Evolutionary conservation across 768 basidiomycete species (phyloP).

Genomic region (Lactarius psammicola): DNA sequence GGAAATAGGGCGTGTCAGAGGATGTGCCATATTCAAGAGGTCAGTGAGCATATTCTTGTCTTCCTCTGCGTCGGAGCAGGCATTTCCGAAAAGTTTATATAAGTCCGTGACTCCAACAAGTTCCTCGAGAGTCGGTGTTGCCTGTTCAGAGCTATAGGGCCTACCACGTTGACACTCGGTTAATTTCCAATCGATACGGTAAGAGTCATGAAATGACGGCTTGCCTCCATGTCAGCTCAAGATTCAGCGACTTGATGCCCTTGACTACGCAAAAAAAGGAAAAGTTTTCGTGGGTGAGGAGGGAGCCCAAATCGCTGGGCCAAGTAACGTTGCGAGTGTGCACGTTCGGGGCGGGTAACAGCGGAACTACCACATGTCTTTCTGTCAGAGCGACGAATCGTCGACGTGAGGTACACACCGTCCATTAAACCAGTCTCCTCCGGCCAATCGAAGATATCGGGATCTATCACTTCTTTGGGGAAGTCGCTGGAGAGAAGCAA

Average conservation of each 20-base stretch:
- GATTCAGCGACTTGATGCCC: slow-evolving; percentile 23
- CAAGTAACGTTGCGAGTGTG: not conserved
- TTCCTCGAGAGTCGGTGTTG: slow-evolving; percentile 18
- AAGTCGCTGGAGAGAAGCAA: slow-evolving; percentile 1
- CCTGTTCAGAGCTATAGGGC: slow-evolving; percentile 19
- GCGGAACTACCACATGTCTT: slow-evolving; percentile 15
- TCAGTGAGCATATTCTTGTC: not conserved
- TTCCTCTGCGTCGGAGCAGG: not conserved
- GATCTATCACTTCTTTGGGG: slow-evolving; percentile 9
- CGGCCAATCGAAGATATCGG: slow-evolving; percentile 10
- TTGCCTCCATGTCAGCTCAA: slow-evolving; percentile 27
- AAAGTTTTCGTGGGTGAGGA: slow-evolving; percentile 1
- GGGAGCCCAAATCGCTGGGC: slow-evolving; percentile 9
- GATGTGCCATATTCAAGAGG: slow-evolving; percentile 1
- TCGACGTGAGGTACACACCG: slow-evolving; percentile 10
- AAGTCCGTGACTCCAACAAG: slow-evolving; percentile 19
- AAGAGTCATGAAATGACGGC: not conserved
- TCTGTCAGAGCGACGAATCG: not conserved
- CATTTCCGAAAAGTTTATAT: not conserved
- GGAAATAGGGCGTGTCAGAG: slow-evolving; percentile 1
- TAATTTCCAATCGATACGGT: slow-evolving; percentile 1
- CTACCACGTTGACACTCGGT: slow-evolving; percentile 10
- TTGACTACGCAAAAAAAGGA: slow-evolving; percentile 8
- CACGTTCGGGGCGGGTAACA: slow-evolving; percentile 22
- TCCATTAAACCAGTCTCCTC: slow-evolving; percentile 21